Conservation (phyloP, 805 yeast genomes). For the Wickerhamomyces pijperi region DNA sequence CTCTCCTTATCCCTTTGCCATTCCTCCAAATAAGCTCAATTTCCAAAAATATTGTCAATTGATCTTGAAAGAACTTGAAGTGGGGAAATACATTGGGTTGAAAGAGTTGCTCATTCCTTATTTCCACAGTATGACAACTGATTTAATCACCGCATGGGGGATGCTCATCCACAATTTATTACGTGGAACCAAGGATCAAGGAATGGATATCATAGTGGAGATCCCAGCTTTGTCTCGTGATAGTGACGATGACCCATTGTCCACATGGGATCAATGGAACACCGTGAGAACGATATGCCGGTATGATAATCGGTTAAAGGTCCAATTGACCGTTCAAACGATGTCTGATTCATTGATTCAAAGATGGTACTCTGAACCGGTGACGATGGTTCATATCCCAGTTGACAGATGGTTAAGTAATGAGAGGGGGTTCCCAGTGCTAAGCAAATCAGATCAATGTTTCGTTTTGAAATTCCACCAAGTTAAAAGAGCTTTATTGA, state of each 20-base stretch:
- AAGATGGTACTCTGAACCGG: slow-evolving; percentile 64
- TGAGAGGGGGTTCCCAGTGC: slow-evolving; percentile 52
- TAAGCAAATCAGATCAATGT: slow-evolving; percentile 45
- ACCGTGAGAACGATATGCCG: slow-evolving; percentile 45
- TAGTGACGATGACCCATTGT: slow-evolving; percentile 19
- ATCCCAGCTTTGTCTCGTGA: slow-evolving; percentile 26
- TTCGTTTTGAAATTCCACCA: slow-evolving; percentile 32
- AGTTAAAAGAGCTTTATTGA: slow-evolving; percentile 26
- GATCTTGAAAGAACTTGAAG: slow-evolving; percentile 32
- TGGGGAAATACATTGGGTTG: slow-evolving; percentile 50
- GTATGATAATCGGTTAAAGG: slow-evolving; percentile 46
- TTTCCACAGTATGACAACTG: neutral
- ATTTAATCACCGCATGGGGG: neutral
- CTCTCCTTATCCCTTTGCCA: too few relatives aligned
- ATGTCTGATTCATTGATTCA: slow-evolving; percentile 29
- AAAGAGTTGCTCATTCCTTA: slow-evolving; percentile 27
- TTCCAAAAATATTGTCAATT: slow-evolving; percentile 13
- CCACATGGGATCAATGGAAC: slow-evolving; percentile 73
- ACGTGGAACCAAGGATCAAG: neutral
- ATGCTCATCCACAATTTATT: neutral
- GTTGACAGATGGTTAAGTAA: slow-evolving; percentile 47
- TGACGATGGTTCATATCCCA: slow-evolving; percentile 44
- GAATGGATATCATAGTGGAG: neutral
- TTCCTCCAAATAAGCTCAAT: too few relatives aligned
- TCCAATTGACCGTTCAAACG: slow-evolving; percentile 68